Evolutionary conservation across 257 asterid species (phyloP).

Genomic region (Primulina huaijiensis): DNA sequence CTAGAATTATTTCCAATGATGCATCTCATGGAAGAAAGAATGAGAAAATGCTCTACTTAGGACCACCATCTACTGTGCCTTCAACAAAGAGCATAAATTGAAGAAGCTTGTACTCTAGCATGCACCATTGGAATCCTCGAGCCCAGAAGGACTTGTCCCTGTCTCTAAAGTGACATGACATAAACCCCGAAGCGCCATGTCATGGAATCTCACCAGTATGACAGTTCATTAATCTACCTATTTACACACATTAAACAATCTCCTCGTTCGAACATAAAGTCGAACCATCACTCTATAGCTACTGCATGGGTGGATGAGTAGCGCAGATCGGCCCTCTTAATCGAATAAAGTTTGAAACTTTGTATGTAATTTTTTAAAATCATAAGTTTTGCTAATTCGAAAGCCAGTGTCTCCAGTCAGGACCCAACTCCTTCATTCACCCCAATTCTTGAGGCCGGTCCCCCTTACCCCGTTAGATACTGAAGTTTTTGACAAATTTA

Average conservation of each 20-base stretch:
- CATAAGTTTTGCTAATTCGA: not conserved
- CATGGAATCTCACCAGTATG: conserved; percentile 42
- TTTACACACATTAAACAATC: conserved; percentile 16
- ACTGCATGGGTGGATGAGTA: not conserved
- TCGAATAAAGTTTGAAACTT: conserved; percentile 22
- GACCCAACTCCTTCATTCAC: no score
- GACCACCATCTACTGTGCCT: conserved; percentile 41
- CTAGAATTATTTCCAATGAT: conserved; percentile 22
- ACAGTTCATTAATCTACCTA: conserved; percentile 32
- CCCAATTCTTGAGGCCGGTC: no score
- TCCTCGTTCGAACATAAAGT: not conserved
- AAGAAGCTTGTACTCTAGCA: conserved; percentile 32
- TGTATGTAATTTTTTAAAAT: not conserved
- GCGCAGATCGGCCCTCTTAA: not conserved
- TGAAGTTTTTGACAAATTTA: no score
- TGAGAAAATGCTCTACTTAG: conserved; percentile 21
- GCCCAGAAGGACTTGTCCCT: conserved; percentile 52
- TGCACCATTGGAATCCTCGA: conserved; percentile 49
- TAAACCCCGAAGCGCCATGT: conserved; percentile 54
- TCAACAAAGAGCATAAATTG: conserved; percentile 27
- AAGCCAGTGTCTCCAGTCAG: no score
- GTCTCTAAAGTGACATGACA: conserved; percentile 57
- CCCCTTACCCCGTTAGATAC: no score
- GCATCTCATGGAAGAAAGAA: conserved; percentile 34
- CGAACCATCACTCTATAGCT: conserved; percentile 11